phyloP scores from a whole-genome alignment of 306 rosid species.

The Cucurbita moschata region DNA sequence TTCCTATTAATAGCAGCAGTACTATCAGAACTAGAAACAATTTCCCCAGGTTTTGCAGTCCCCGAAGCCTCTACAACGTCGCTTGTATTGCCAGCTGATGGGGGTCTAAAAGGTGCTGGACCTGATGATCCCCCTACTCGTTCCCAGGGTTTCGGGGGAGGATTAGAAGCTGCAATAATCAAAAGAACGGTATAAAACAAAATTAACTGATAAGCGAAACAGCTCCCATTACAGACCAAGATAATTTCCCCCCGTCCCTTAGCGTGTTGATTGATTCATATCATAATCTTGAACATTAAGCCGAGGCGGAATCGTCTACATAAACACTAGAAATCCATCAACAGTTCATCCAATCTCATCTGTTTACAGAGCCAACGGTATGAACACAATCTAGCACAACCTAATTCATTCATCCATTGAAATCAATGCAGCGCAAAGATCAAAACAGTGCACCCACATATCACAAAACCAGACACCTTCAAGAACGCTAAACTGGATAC shows the following conservation, averaged over 20 bases:
- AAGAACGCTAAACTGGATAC: no score
- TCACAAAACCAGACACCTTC: no score
- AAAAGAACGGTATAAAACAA: neutral
- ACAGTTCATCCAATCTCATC: neutral
- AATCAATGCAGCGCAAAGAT: neutral
- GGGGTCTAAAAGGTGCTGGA: slow-evolving; percentile 77
- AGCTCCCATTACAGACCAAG: neutral
- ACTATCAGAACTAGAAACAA: slow-evolving; percentile 52
- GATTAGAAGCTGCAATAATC: slow-evolving; percentile 43
- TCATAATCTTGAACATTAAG: neutral
- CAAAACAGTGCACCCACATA: no score
- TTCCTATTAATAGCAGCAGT: slow-evolving; percentile 30
- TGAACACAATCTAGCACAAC: neutral
- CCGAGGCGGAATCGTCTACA: neutral
- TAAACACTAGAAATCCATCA: neutral
- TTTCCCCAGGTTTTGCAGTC: slow-evolving; percentile 90
- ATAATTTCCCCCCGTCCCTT: neutral
- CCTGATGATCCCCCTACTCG: slow-evolving; percentile 70
- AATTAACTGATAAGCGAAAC: neutral
- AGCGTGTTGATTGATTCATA: neutral
- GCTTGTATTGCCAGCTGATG: slow-evolving; percentile 76
- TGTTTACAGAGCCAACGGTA: neutral
- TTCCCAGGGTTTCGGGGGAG: slow-evolving; percentile 96
- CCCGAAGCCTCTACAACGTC: slow-evolving; percentile 94
- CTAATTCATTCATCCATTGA: neutral